Evolutionary conservation across 352 stramenopile species (phyloP), one percentile per base, ranked within the genome.

Genomic region (Pythium sp.): DNA sequence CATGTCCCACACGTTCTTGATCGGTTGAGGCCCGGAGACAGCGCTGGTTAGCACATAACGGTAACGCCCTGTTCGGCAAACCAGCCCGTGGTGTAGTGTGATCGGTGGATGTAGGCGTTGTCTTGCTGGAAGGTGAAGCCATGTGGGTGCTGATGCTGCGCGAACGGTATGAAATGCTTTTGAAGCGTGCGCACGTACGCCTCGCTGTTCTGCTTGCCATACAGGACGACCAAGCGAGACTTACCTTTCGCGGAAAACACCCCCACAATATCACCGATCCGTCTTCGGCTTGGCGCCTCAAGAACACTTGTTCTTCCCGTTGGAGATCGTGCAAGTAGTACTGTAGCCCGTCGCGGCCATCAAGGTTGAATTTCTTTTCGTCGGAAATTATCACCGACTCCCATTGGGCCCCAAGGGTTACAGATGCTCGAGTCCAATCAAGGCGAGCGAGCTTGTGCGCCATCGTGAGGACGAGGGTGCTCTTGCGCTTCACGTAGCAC

Each of bases 1-100:
- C 47, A 28, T 55, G n/a, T n/a, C 47, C 20, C 47, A 55, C 24
- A 55, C 47, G 47, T 55, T 30, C n/a, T 55, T n/a, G 47, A 55
- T 55, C 30, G 47, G n/a, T 55, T 55, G 47, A 55, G 47, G 47
- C 30, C n/a, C 14, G 20, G 47, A 30, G n/a, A 30, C 47, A 55
- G n/a, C 47, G 47, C 2, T 55, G 47, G 4, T 2, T n/a, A 55
- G n/a, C 9, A 14, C 47, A 55, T 55, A n/a, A 55, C n/a, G 47
- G 47, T 30, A 20, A 55, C n/a, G 14, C 14, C 47, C n/a, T n/a
- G n/a, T n/a, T 55, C 11, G 47, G 47, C 47, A 28, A 55, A 30
- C 47, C 5, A 55, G 47, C n/a, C 24, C 47, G 30, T 55, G 47
- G n/a, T 55, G 47, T 55, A 55, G n/a, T 8, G 47, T n/a, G 47